Evolutionary conservation across 768 basidiomycete genomes (phyloP), one percentile per base, ranked within the genome.

Genomic region (Suillus placidus): DNA sequence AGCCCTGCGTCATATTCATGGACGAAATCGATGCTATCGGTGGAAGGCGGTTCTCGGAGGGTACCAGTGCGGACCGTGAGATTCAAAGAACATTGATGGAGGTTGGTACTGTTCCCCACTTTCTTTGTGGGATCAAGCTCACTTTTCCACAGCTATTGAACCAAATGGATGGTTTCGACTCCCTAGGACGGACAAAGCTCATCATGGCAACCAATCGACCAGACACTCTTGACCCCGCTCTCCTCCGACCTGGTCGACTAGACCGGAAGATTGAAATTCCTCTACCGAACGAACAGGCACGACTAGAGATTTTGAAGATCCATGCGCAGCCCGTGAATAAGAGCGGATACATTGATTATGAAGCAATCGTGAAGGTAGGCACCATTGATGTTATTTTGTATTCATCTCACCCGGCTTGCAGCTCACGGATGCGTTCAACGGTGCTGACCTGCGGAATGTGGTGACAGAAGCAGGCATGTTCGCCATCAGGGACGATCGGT

Each of bases 171-270:
- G 97, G 97, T 30, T 99, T 99, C 80, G 97, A 99, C 79, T 95
- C 97, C 18, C 83, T 99, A 35, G 97, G 97, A 54, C 84, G 83
- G 69, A 98, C 96, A 40, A 99, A 99, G 79, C 86, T 99, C 62
- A 99, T 99, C 77, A 98, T 99, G 94, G 97, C 97, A n/a, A 99
- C 97, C 32, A 99, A 99, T 82, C 85, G 97, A 73, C 97, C 97
- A 0, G 97, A 99, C 77, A 99, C 96, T 2, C 87, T 98, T 40
- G 97, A 99, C 79, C 97, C 97, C 16, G 97, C 97, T 16, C 87
- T 99, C 30, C 85, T 99, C 63, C 93, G 97, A 62, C 97, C 97
- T 9, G 97, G 97, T 54, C 91, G 97, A 61, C 82, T 99, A 47
- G 97, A 99, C 78, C 86, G 97, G 55, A 99, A 99, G 80, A 97